Conservation (phyloP, 176 grass and related monocot species). For the Oryza glumipatula region DNA sequence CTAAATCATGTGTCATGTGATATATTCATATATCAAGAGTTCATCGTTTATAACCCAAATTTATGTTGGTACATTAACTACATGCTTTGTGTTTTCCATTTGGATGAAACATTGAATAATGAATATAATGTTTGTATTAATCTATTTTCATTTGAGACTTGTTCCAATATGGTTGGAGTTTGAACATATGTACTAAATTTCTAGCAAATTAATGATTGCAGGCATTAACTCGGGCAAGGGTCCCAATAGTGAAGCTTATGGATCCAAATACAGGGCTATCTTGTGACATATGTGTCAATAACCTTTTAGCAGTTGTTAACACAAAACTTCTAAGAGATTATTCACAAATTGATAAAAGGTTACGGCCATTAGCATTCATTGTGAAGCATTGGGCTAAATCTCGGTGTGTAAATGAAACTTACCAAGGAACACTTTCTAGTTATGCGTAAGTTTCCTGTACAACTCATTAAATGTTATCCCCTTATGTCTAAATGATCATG, state of each 20-base stretch:
- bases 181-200: slow-evolving; percentile 35
- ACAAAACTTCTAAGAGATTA: slow-evolving; percentile 98
- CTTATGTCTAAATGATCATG: slow-evolving; percentile 12
- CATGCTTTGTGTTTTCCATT: background rate
- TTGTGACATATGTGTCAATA: slow-evolving; percentile 98
- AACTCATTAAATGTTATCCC: slow-evolving; percentile 11
- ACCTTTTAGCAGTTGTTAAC: slow-evolving; percentile 97
- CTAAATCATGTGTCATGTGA: slow-evolving; percentile 4
- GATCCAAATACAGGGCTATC: slow-evolving; percentile 89
- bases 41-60: slow-evolving; percentile 6
- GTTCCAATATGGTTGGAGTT: slow-evolving; percentile 17
- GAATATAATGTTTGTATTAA: slow-evolving; percentile 19
- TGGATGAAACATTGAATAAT: background rate
- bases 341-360: slow-evolving; percentile 79
- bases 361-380: slow-evolving; percentile 86
- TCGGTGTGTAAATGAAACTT: slow-evolving; percentile 94
- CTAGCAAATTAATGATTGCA: slow-evolving; percentile 49
- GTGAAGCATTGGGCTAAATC: slow-evolving; percentile 98
- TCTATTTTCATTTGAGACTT: background rate
- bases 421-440: slow-evolving; percentile 98
- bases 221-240: slow-evolving; percentile 95
- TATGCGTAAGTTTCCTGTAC: slow-evolving; percentile 77
- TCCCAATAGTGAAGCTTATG: slow-evolving; percentile 99
- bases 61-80: slow-evolving; percentile 6
- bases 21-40: background rate